Evolutionary conservation across 2,329 filamentous ascomycete genomes (phyloP).

Genomic region (Aureobasidium sp.): DNA sequence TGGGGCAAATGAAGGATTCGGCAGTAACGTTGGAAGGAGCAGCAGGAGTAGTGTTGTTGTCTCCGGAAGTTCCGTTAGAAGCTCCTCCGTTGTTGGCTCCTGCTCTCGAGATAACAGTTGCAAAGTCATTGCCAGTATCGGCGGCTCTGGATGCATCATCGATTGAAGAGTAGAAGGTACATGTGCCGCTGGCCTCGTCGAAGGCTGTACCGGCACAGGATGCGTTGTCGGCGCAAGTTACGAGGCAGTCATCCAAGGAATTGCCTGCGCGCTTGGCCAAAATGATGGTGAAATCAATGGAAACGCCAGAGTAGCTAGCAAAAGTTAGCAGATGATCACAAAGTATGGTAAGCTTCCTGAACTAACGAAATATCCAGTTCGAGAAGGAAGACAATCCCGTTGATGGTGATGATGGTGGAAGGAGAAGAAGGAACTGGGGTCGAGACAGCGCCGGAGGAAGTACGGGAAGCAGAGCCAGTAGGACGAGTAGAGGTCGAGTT

Average conservation of each 20-base stretch:
- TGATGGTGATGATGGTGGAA: not conserved
- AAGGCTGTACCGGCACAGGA: slow-evolving; percentile 1
- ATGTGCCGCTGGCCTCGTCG: too few species aligned
- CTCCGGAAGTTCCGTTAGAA: not conserved
- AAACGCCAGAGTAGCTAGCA: not conserved
- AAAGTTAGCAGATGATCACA: too few species aligned
- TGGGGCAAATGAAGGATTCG: slow-evolving; percentile 1
- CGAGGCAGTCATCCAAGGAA: not conserved
- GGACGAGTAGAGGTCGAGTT: not conserved
- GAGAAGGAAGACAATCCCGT: not conserved
- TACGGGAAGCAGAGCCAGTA: not conserved
- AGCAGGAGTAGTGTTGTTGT: not conserved
- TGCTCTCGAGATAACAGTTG: not conserved
- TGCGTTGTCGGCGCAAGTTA: not conserved
- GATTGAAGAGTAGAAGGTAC: not conserved
- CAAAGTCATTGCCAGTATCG: not conserved
- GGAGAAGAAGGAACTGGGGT: not conserved
- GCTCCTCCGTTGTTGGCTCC: not conserved
- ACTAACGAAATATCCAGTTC: not conserved
- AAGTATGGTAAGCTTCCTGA: too few species aligned
- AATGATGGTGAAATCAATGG: slow-evolving; percentile 3
- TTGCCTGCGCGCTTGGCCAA: not conserved
- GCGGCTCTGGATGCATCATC: not conserved
- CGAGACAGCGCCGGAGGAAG: not conserved
- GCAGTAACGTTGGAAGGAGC: not conserved